Base-by-base conservation (phyloP, 345 rosid genomes). In the Eucalyptus melliodora region DNA sequence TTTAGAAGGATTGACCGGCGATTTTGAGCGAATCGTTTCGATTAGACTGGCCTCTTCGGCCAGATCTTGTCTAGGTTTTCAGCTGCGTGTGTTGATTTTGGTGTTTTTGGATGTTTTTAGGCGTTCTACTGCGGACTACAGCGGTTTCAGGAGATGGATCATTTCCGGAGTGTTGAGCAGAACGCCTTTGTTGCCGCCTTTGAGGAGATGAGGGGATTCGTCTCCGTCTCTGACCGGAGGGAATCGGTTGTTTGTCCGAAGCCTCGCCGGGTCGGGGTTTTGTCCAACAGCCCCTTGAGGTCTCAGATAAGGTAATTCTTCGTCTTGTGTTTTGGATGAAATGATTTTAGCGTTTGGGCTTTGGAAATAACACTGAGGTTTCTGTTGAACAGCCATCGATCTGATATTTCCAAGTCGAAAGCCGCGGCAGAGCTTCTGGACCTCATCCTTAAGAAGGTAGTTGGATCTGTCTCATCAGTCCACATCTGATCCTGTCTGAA, bases 351-450 rank as follows among this genome's bases (percentile, higher is more conserved):
- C 89, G 40, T 59, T 69, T 12, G n/a, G 31, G 65, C 23, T 45
- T 44, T 56, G 37, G 83, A 89, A n/a, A 16, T 77, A 77, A 77
- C 83, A 6, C 83, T 6, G 8, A 49, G 40, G 23, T 86, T 86
- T 50, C 30, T 89, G 62, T 45, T 87, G 69, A 40, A 15, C 93
- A 97, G 99, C 90, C 94, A 95, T 90, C 95, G 93, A 26, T 93
- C 93, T 23, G 98, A 97, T 92, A 45, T 93, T 51, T 91, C 90
- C 87, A 99, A 97, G 86, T 91, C 92, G 1, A 93, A 92, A 89
- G 98, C 97, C 10, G 92, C 96, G 88, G 94, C 96, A 0, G 98
- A 96, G 93, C 98, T 96, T 94, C 89, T 98, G 88, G 99, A 98
- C 89, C 91, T 97, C 16, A 95, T 98, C 88, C 96, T 94, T 45